Conservation (phyloP, 805 yeast species). For the Zygoascus ofunaensis region DNA sequence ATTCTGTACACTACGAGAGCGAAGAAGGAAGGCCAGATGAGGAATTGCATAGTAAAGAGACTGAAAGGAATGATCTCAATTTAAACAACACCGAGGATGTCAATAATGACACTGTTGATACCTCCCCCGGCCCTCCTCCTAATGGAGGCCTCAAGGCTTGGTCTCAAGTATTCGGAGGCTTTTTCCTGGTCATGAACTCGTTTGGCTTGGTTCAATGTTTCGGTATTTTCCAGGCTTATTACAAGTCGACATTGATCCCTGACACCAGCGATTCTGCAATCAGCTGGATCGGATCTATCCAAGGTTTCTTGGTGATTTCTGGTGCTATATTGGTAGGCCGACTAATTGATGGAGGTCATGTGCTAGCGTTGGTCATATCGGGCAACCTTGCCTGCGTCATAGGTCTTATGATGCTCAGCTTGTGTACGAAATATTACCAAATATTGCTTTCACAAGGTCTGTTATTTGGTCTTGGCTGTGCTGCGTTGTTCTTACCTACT, state of each 20-base stretch:
- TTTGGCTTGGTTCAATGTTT: constrained; percentile 18
- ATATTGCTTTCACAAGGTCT: constrained; percentile 44
- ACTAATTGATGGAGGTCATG: constrained; percentile 21
- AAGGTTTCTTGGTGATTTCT: constrained; percentile 20
- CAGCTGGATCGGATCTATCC: constrained; percentile 27
- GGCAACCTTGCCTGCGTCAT: constrained; percentile 19
- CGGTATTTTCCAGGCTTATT: constrained; percentile 24
- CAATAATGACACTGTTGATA: no score
- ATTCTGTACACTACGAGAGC: no score
- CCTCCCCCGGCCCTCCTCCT: no score
- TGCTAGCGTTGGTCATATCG: constrained; percentile 13
- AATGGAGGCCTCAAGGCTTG: constrained; percentile 20
- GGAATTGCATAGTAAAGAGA: no score
- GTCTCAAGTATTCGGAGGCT: constrained; percentile 15
- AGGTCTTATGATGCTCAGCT: constrained; percentile 23
- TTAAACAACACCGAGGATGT: no score
- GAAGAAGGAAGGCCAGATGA: no score
- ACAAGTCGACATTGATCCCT: constrained; percentile 17
- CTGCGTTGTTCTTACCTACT: constrained; percentile 35
- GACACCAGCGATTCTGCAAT: constrained; percentile 20
- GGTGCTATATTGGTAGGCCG: constrained; percentile 22
- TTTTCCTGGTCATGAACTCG: constrained; percentile 14
- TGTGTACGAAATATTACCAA: constrained; percentile 36
- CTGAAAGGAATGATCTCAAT: no score
- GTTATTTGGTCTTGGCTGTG: constrained; percentile 37